Evolutionary conservation across 1,139 yeast species (phyloP).

Genomic region (Debaryomyces robertsiae): DNA sequence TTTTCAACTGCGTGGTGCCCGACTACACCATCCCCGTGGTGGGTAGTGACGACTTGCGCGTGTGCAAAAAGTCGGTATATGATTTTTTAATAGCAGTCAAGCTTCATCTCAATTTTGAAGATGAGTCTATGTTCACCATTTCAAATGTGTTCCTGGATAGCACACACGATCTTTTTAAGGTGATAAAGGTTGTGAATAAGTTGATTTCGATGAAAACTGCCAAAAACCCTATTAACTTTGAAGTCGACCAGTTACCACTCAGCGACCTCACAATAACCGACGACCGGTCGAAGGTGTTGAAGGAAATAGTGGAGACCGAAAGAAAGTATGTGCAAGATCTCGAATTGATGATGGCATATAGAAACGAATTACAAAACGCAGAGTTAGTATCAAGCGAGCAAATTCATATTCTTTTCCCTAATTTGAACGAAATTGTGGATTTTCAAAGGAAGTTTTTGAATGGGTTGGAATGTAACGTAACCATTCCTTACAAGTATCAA

Average conservation of each 20-base stretch:
- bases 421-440: conserved; percentile 78
- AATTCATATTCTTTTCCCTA: conserved; percentile 84
- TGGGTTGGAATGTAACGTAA: conserved; percentile 86
- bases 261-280: conserved; percentile 44
- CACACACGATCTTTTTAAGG: conserved; percentile 75
- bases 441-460: conserved; percentile 88
- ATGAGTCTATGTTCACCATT: conserved; percentile 79
- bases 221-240: conserved; percentile 7
- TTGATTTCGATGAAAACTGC: conserved; percentile 34
- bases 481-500: conserved; percentile 73
- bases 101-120: conserved; percentile 70
- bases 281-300: conserved; percentile 74
- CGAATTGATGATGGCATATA: conserved; percentile 70
- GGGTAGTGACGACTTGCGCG: conserved; percentile 75
- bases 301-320: conserved; percentile 86
- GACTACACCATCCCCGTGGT: conserved; percentile 53
- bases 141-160: conserved; percentile 86
- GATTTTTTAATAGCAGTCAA: conserved; percentile 90
- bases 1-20: conserved; percentile 62
- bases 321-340: conserved; percentile 90
- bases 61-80: conserved; percentile 87
- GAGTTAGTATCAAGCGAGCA: conserved; percentile 79
- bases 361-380: conserved; percentile 62
- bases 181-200: conserved; percentile 67
- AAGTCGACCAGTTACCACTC: conserved; percentile 16